phyloP scores from a whole-genome alignment of 176 grass and related monocot species.

The Oryza brachyantha region DNA sequence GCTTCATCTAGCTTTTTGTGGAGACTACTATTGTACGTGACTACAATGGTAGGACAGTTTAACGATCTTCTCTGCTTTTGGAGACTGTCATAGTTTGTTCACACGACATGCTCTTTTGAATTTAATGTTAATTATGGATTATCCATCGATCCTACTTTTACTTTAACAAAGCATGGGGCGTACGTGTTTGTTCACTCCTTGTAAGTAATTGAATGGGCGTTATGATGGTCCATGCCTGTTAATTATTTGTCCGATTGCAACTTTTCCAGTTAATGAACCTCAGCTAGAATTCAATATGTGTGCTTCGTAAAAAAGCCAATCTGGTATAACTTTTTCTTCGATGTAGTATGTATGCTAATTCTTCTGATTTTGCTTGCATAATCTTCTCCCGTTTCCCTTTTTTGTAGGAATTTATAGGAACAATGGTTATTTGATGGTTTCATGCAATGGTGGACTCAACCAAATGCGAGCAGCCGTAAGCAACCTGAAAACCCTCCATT shows the following conservation, averaged over 20 bases:
- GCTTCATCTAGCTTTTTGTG: neutral
- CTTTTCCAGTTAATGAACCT: neutral
- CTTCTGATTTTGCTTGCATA: neutral
- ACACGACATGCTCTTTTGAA: neutral
- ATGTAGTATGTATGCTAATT: neutral
- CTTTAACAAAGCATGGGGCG: neutral
- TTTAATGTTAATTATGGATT: neutral
- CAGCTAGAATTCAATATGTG: neutral
- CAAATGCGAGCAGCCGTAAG: conserved; percentile 82
- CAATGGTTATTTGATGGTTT: conserved; percentile 81
- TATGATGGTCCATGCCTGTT: neutral
- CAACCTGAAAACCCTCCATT: neutral
- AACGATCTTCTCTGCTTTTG: neutral
- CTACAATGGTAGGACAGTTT: neutral
- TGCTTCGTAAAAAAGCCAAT: neutral
- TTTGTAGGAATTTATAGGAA: conserved; percentile 64
- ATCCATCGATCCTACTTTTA: neutral
- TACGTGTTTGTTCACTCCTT: neutral
- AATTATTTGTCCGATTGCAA: neutral
- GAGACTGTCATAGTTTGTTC: neutral
- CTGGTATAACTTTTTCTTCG: neutral
- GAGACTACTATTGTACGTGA: neutral
- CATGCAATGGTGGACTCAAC: conserved; percentile 85
- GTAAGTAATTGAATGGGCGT: neutral
- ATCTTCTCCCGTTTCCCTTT: neutral